Evolutionary conservation across 179 eudicot species (phyloP).

Genomic region (Spergularia azorica): DNA sequence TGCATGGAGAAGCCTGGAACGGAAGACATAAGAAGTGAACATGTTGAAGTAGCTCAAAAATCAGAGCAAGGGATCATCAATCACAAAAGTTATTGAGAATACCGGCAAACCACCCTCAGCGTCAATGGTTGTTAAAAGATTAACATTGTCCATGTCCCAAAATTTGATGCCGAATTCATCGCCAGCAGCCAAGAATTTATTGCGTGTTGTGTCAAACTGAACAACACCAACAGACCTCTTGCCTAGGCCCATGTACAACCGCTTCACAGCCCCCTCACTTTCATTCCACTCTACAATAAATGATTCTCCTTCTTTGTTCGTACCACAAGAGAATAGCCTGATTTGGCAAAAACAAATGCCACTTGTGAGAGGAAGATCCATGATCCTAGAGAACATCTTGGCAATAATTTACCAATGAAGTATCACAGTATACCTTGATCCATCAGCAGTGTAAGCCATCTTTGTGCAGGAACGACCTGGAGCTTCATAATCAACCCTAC

Average conservation of each 20-base stretch:
- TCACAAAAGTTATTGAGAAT: slow-evolving; percentile 20
- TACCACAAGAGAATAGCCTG: slow-evolving; percentile 90
- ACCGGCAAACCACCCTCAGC: slow-evolving; percentile 93
- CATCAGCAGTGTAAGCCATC: slow-evolving; percentile 52
- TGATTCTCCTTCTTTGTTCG: slow-evolving; percentile 86
- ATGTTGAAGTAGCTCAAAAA: slow-evolving; percentile 1
- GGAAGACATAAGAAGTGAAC: slow-evolving; percentile 5
- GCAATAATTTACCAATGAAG: neutral
- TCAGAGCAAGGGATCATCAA: neutral
- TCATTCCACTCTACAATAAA: slow-evolving; percentile 90
- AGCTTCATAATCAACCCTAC: slow-evolving; percentile 47
- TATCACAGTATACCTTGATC: slow-evolving; percentile 39
- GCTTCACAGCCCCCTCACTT: slow-evolving; percentile 79
- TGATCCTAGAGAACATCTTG: neutral
- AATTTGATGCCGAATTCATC: slow-evolving; percentile 79
- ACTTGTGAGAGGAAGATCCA: slow-evolving; percentile 9
- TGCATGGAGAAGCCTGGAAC: slow-evolving; percentile 71
- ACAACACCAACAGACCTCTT: slow-evolving; percentile 74
- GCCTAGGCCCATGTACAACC: slow-evolving; percentile 68
- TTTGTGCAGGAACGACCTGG: slow-evolving; percentile 48
- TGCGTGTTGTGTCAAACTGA: slow-evolving; percentile 77
- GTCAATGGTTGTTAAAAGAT: slow-evolving; percentile 58
- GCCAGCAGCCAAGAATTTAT: slow-evolving; percentile 86
- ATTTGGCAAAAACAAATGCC: slow-evolving; percentile 8
- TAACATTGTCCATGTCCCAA: slow-evolving; percentile 80